Base-by-base conservation (phyloP, 2,329 filamentous ascomycete genomes). In the Ascochyta clinopodiicola region DNA sequence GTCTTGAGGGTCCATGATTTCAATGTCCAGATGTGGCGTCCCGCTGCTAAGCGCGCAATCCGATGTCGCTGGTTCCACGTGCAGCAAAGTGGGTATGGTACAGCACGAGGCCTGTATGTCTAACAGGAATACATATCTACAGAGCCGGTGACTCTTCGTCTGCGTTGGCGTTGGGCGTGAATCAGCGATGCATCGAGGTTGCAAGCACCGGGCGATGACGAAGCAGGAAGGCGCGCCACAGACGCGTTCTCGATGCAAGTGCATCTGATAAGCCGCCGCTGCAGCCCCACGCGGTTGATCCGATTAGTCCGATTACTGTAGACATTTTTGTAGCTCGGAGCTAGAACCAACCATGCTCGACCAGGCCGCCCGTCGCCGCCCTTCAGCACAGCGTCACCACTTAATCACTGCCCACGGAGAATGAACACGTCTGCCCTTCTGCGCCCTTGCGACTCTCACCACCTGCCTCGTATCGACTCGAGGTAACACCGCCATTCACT, bases 371-470 rank as follows among this genome's bases (percentile, higher is more conserved):
- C 47, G 17, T 62, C 60, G 58, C 57, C 50, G 52, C 59, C 47
- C 48, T 46, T 61, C 29, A 25, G 52, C 46, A 31, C 24, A 43
- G 32, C 46, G 46, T 56, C 52, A 56, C 52, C 46, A 51, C 52
- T 51, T 39, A 57, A 56, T 64, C 60, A 46, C 62, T 56, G 61
- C 60, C 51, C 46, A 59, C 55, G 44, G 51, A 50, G 66, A 73
- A 75, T 73, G 71, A 67, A 29, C 59, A 67, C 59, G 51, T 57
- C 64, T 44, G 52, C 63, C 61, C 59, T 67, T 56, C 61, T 47
- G 40, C 63, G 61, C 51, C 55, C 61, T 51, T 59, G 60, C 59
- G 61, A 64, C 56, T 63, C 58, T 48, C 49, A 59, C 48, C 29
- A 59, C 49, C 66, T 62, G 49, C 67, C 61, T 64, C 65, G 65